These are phyloP conservation scores for Henckelia pumila DNA, from an alignment of 257 asterid genomes.

Conservation along the genomic window DNA sequence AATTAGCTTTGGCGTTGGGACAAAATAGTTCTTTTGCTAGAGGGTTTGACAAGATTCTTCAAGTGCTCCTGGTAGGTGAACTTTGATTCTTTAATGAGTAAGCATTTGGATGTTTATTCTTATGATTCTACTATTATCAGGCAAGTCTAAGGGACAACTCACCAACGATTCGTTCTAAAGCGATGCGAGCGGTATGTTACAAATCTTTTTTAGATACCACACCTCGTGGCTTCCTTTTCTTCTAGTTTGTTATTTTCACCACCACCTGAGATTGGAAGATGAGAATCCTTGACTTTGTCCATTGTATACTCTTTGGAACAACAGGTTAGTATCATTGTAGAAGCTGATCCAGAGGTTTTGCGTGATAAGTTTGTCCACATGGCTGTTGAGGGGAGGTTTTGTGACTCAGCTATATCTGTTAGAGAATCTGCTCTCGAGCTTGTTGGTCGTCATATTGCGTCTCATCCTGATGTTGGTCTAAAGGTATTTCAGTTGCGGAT, in stretches of 20 bases:
- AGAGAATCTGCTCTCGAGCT: constrained; percentile 99
- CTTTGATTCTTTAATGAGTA: constrained; percentile 20
- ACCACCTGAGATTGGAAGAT: constrained; percentile 17
- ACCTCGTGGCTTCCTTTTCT: constrained; percentile 8
- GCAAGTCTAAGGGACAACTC: constrained; percentile 96
- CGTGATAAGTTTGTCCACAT: constrained; percentile 83
- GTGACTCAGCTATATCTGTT: constrained; percentile 92
- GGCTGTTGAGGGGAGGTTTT: constrained; percentile 98
- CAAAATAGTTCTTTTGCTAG: constrained; percentile 86
- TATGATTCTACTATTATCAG: constrained; percentile 40
- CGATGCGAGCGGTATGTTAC: constrained; percentile 88
- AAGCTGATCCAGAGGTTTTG: constrained; percentile 98
- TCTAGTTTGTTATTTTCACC: constrained; percentile 5
- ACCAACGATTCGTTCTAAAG: constrained; percentile 94
- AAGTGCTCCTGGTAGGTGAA: constrained; percentile 86
- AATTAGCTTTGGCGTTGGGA: constrained; percentile 77
- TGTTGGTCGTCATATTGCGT: constrained; percentile 98
- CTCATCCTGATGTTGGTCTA: constrained; percentile 97
- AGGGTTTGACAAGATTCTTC: constrained; percentile 97
- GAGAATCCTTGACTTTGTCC: constrained; percentile 22
- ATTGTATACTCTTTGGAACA: constrained; percentile 28
- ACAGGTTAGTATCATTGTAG: constrained; percentile 96
- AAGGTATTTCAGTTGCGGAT: constrained; percentile 60
- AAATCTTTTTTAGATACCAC: constrained; percentile 23
- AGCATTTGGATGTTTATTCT: constrained; percentile 17